Conservation (phyloP, 2,329 filamentous ascomycete genomes). For the Dactylellina sp. region DNA sequence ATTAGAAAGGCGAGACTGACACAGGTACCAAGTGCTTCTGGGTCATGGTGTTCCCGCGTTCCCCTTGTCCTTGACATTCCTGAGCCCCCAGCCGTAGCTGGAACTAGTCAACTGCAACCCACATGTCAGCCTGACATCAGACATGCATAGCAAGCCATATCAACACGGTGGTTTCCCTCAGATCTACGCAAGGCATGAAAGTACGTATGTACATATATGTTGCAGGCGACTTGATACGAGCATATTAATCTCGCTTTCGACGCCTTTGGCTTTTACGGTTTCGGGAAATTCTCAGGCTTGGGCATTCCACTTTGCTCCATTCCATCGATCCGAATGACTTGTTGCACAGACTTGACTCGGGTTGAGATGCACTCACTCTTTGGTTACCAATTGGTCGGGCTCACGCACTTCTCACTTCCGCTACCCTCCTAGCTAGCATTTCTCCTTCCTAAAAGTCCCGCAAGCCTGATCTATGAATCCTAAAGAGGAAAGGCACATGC, state of each 20-base stretch:
- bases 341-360: slow-evolving; percentile 26
- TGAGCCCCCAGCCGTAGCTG: slow-evolving; percentile 23
- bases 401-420: slow-evolving; percentile 39
- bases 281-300: slow-evolving; percentile 26
- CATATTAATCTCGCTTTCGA: slow-evolving; percentile 2
- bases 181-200: slow-evolving; percentile 32
- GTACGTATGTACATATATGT: slow-evolving; percentile 2
- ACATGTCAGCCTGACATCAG: slow-evolving; percentile 58
- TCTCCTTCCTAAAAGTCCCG: slow-evolving; percentile 57
- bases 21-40: slow-evolving; percentile 36
- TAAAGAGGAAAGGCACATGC: slow-evolving; percentile 56
- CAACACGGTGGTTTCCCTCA: slow-evolving; percentile 32
- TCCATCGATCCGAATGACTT: slow-evolving; percentile 54
- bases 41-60: slow-evolving; percentile 41
- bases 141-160: slow-evolving; percentile 39
- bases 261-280: slow-evolving; percentile 10
- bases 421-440: slow-evolving; percentile 42
- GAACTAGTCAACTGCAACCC: slow-evolving; percentile 39
- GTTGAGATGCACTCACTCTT: slow-evolving; percentile 39
- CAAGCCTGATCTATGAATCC: slow-evolving; percentile 49
- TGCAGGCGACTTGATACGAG: neutral
- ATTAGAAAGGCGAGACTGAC: slow-evolving; percentile 33
- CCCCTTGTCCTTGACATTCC: slow-evolving; percentile 45
- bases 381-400: slow-evolving; percentile 54
- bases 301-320: slow-evolving; percentile 36